Evolutionary conservation across 441 rosid genomes (phyloP).

Genomic region (Bruguiera hainesii): DNA sequence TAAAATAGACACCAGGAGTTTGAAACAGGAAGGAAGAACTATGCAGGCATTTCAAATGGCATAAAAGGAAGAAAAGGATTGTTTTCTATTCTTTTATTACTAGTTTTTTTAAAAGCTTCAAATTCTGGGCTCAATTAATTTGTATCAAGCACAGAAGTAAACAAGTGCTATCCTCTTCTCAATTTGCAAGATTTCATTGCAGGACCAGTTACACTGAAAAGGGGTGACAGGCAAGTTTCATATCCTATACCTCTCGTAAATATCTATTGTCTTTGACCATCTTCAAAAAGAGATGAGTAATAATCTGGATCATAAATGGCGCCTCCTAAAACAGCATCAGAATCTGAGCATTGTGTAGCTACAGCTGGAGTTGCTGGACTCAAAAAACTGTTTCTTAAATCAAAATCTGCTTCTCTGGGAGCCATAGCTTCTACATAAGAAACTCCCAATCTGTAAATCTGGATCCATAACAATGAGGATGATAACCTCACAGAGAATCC

Average conservation of each 20-base stretch:
- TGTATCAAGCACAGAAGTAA: no score
- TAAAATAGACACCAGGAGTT: no score
- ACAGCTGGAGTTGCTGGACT: conserved; percentile 49
- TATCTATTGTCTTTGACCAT: conserved; percentile 36
- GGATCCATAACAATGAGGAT: conserved; percentile 86
- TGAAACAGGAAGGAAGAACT: no score
- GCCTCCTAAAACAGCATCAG: conserved; percentile 66
- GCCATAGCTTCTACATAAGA: conserved; percentile 36
- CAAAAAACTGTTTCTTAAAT: conserved; percentile 70
- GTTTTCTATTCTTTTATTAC: no score
- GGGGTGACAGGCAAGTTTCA: neutral
- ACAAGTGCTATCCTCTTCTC: no score
- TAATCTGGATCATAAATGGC: conserved; percentile 74
- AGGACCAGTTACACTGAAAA: neutral
- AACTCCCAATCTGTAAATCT: conserved; percentile 81
- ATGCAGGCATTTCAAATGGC: no score
- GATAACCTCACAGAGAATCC: conserved; percentile 74
- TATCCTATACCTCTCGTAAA: conserved; percentile 11
- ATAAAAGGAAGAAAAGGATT: no score
- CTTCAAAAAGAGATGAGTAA: conserved; percentile 75
- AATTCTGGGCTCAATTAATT: no score
- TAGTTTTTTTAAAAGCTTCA: no score
- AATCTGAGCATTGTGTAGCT: conserved; percentile 41
- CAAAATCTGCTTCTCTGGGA: conserved; percentile 64
- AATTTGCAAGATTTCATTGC: no score